These are phyloP conservation scores for Camellia oleifera DNA, from an alignment of 179 eudicot species.

Conservation along the genomic window DNA sequence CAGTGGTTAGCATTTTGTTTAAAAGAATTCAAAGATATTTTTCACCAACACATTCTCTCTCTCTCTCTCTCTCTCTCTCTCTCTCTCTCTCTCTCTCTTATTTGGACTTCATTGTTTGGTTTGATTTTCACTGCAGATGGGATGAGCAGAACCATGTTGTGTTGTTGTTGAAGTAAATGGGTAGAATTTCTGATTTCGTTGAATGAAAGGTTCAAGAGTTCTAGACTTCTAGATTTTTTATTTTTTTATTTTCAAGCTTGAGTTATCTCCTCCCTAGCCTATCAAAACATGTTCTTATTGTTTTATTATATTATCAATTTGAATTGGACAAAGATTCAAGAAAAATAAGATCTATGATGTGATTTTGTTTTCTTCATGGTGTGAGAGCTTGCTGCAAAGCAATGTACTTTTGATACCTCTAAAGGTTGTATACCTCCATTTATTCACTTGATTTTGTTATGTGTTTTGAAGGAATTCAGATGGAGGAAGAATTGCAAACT, in stretches of 20 bases:
- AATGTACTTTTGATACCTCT: not conserved
- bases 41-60: not conserved
- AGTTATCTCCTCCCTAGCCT: not conserved
- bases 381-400: not conserved
- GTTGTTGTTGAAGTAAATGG: not conserved
- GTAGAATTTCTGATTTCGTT: not conserved
- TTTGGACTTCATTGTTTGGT: not conserved
- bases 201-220: not conserved
- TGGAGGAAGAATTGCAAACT: slow-evolving; percentile 14
- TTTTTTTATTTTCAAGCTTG: no score
- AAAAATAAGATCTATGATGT: not conserved
- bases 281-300: no score
- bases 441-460: slow-evolving; percentile 3
- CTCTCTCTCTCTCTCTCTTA: not conserved
- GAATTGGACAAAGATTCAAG: not conserved
- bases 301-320: not conserved
- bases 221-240: not conserved
- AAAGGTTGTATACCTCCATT: not conserved
- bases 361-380: not conserved
- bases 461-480: not conserved
- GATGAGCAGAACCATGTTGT: not conserved
- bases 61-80: not conserved
- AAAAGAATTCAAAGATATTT: not conserved
- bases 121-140: not conserved
- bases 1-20: not conserved